Evolutionary conservation across 78 protist species (phyloP), one percentile per base, ranked within the genome.

Genomic region (Anaeramoeba flamelloides): DNA sequence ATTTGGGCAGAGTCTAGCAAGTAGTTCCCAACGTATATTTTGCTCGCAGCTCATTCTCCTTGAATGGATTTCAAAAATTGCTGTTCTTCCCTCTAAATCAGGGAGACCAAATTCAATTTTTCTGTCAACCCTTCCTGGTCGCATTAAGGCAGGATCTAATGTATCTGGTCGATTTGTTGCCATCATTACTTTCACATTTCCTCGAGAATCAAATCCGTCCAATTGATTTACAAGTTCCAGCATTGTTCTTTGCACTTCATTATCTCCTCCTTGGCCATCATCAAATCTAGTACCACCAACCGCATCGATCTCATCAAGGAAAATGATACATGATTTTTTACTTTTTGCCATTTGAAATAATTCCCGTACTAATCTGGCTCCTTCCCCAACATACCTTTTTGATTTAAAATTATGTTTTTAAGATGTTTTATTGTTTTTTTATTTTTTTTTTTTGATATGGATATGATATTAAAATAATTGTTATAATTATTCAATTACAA

Each of bases 171-270:
- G 78, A 83, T 95, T 95, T 79, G 99, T 96, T 1, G 99, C 99
- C 99, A 96, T 96, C 36, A 96, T 81, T n/a, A n/a, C n/a, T 82
- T 97, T 97, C 79, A 97, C 91, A 81, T 96, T 95, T 30, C 99
- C 99, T 31, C 99, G 89, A 12, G 99, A 87, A 30, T 97, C 99
- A 75, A 97, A 97, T 39, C 99, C 99, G 86, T 97, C 99, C 38
- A 97, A 85, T 84, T 97, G 99, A 85, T 93, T 95, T 86, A 97
- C 92, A 34, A 97, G 92, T 86, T 97, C 99, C 1, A 97, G 90
- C 99, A 97, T 97, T 1, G 99, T 97, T 0, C 99, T 86, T 83
- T 97, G 99, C 53, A 97, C 98, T 82, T 97, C 99, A 79, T 91
- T 94, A 82, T 96, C 99, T 8, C 98, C 95, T 31, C 94, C 95